A percentile compares a stretch with the other conserved stretches of the same genome.
Conservation (phyloP, 2,329 filamentous ascomycete species). For the Stachybotrys echinatus region DNA sequence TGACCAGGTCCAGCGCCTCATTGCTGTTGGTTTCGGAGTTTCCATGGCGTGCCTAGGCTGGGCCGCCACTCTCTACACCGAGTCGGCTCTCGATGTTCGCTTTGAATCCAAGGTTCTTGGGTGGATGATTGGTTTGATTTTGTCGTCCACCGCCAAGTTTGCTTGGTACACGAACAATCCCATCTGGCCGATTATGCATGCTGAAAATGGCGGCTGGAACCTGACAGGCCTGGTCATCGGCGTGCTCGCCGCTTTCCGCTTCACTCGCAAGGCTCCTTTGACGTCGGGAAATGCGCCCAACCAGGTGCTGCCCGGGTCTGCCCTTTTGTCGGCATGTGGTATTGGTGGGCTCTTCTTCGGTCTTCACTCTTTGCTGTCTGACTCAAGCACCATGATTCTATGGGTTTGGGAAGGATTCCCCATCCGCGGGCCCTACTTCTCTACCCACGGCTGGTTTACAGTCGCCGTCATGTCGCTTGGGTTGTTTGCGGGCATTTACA, state of each 20-base stretch:
- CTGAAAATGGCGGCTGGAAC: constrained; percentile 88
- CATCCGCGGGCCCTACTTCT: constrained; percentile 78
- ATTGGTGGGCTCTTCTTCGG: constrained; percentile 82
- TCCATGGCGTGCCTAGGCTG: constrained; percentile 77
- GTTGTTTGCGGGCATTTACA: constrained; percentile 68
- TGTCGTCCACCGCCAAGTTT: constrained; percentile 87
- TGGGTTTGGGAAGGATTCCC: constrained; percentile 99
- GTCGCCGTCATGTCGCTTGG: constrained; percentile 83
- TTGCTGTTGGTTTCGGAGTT: constrained; percentile 75
- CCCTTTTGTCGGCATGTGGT: constrained; percentile 67
- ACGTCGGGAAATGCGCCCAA: constrained; percentile 29
- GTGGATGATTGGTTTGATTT: constrained; percentile 74
- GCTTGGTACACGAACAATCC: constrained; percentile 94
- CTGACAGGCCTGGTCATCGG: constrained; percentile 73
- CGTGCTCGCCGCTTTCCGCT: constrained; percentile 67
- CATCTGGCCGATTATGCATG: constrained; percentile 91
- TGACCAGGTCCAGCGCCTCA: constrained; percentile 70
- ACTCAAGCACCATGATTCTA: constrained; percentile 97
- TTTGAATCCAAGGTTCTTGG: constrained; percentile 79
- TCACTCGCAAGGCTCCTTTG: constrained; percentile 61
- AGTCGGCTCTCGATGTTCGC: constrained; percentile 66
- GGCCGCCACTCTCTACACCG: constrained; percentile 75
- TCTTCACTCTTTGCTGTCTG: constrained; percentile 87
- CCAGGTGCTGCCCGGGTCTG: constrained; percentile 54
- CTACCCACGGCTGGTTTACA: constrained; percentile 84